Conservation (phyloP, 306 rosid genomes). For the Aeschynomene evenia region DNA sequence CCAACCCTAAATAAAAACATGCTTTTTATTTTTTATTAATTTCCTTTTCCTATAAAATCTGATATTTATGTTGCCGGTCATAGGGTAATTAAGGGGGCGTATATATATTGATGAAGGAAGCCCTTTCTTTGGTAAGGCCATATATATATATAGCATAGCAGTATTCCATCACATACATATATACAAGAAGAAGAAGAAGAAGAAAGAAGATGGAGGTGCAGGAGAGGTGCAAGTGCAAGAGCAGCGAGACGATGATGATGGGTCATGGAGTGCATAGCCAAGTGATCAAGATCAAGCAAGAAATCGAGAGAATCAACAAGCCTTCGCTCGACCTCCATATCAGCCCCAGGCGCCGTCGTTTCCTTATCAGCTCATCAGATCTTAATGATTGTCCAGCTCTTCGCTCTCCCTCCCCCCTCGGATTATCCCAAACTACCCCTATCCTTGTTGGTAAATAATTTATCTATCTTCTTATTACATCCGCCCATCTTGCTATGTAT, state of each 20-base stretch:
- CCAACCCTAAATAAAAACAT: not conserved
- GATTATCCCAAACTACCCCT: conserved; percentile 35
- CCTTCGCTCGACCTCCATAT: conserved; percentile 62
- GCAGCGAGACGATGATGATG: conserved; percentile 3
- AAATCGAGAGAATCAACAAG: conserved; percentile 61
- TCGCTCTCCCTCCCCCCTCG: conserved; percentile 72
- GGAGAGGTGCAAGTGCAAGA: not conserved
- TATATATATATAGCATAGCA: too few relatives aligned
- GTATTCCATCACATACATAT: not conserved
- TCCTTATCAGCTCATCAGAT: conserved; percentile 43
- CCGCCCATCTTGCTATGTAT: conserved; percentile 21
- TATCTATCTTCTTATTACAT: too few relatives aligned
- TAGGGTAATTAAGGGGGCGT: too few relatives aligned
- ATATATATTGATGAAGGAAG: too few relatives aligned
- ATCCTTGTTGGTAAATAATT: conserved; percentile 50
- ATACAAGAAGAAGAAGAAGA: not conserved
- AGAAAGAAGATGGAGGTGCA: conserved; percentile 29
- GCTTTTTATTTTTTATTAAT: not conserved
- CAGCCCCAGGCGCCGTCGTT: conserved; percentile 46
- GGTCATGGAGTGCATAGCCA: conserved; percentile 68
- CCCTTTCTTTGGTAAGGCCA: not conserved
- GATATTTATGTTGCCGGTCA: not conserved
- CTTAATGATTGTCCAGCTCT: conserved; percentile 33
- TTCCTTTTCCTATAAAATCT: not conserved
- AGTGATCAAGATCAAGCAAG: conserved; percentile 77